phyloP scores from a whole-genome alignment of 163 green algal species.

The Chlorella variabilis region DNA sequence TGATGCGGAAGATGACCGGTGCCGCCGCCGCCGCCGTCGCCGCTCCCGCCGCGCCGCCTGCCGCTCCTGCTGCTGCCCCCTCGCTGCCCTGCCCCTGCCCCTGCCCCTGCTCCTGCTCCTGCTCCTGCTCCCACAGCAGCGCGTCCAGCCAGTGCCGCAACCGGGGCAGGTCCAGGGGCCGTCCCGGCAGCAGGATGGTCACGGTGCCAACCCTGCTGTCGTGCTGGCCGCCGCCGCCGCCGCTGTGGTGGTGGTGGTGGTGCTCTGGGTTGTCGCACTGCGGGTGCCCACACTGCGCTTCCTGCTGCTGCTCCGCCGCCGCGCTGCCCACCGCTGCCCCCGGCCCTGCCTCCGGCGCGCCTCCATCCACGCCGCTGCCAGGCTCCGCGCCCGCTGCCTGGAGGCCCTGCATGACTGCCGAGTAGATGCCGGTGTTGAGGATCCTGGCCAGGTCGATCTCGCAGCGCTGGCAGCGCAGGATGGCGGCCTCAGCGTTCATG shows the following conservation, averaged over 20 bases:
- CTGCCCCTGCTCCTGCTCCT: background rate
- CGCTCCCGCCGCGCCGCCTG: background rate
- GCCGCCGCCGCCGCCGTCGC: background rate
- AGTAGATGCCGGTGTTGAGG: slow-evolving; percentile 70
- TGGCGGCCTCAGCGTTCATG: slow-evolving; percentile 75
- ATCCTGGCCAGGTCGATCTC: slow-evolving; percentile 69
- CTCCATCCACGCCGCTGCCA: background rate
- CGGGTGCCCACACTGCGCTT: background rate
- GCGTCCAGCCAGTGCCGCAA: slow-evolving; percentile 73
- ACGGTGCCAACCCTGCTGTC: slow-evolving; percentile 37
- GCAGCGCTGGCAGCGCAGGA: slow-evolving; percentile 67
- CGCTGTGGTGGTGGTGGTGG: slow-evolving; percentile 19
- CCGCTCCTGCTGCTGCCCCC: slow-evolving; percentile 59
- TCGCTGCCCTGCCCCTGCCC: background rate
- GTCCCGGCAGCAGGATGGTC: background rate
- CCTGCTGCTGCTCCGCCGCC: background rate
- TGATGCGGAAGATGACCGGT: slow-evolving; percentile 85
- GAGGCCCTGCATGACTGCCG: background rate
- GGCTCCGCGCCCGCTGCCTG: background rate
- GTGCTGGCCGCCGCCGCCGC: slow-evolving; percentile 7
- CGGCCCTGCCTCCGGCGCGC: background rate
- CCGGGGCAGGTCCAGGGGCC: slow-evolving; percentile 25
- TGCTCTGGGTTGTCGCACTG: slow-evolving; percentile 21
- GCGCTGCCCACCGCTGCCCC: background rate
- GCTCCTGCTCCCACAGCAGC: slow-evolving; percentile 82